Base-by-base conservation (phyloP, 345 rosid species). In the Eucalyptus lansdowneana region DNA sequence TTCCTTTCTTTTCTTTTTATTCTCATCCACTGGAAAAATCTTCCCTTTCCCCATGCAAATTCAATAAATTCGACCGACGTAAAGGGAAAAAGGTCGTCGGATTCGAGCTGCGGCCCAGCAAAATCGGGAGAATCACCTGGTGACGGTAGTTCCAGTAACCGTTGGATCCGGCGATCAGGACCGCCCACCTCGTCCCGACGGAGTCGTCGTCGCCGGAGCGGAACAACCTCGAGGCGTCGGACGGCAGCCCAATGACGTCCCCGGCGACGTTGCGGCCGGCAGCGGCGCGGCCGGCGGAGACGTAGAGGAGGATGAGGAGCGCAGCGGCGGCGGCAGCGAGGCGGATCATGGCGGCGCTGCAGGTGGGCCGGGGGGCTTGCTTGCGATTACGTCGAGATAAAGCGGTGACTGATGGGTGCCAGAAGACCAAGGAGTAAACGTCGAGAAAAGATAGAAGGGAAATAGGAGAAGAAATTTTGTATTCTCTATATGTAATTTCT, bases 121-220 rank as follows among this genome's bases (percentile, higher is more conserved):
- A 65, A 47, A 50, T 29, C 67, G 69, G 67, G 54, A 42, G 88
- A 44, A 86, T 27, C 45, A 95, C 99, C 97, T 98, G 99, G 67
- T 98, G 99, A 89, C 99, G 91, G 91, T 97, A 98, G 91, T 98
- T 98, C 99, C 99, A 94, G 88, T 95, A 98, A 37, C 99, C 98
- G 42, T 90, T 95, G 37, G 99, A 98, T 93, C 99, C 99, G 25
- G 99, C 99, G 85, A 96, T 95, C 80, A 97, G 93, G 76, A 98
- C 96, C 85, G 99, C 99, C 99, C 98, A 98, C 93, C 96, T 93
- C 5, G 98, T 96, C 80, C 98, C 98, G 21, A 91, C 42, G 7
- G 94, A 91, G 24, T 93, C 97, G 60, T 91, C 92, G 9, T 45
- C 95, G 54, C 87, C 90, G 11, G 91, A 90, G 34, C 92, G 94